Evolutionary conservation across 768 basidiomycete species (phyloP), one percentile per base, ranked within the genome.

Genomic region (Boletus rubropictus): DNA sequence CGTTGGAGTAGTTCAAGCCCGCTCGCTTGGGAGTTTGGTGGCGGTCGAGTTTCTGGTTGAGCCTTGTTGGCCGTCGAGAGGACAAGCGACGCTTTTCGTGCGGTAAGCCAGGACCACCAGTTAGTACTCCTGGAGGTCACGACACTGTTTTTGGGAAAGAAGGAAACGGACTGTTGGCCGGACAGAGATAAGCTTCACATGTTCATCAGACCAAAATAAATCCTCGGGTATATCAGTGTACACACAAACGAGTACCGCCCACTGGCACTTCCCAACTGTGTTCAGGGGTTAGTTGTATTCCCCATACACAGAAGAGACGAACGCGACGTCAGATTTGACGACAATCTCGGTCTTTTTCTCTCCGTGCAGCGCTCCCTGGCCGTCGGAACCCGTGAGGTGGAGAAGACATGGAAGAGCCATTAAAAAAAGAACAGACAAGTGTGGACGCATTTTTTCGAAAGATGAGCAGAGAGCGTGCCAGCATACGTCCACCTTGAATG

Each of bases 211-310:
- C 7, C 11, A 36, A 8, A 18, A 31, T 12, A 31, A 31, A 20
- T 14, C 7, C 1, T 17, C 7, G n/a, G 22, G 17, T 10, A 28
- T 11, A 38, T 32, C 25, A 8, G 11, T 5, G 15, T 34, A 18
- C 44, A 21, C 15, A 46, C 55, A 47, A 4, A 24, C 5, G n/a
- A 45, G 6, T 11, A 27, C 34, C 27, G 15, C 21, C 54, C 54
- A 56, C 24, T 34, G 15, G 24, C 24, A 24, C 24, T 24, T 24
- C 4, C 41, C 24, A 6, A 11, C 45, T 56, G 25, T 29, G 12
- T 15, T 37, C 42, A 29, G 15, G 7, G 28, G 24, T 52, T 42
- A 49, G 46, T 35, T 12, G n/a, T 20, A 28, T n/a, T 9, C 29
- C 29, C 0, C 15, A 9, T 6, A 27, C n/a, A 32, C 3, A 20